Percentiles rank a stretch among this genome's conserved stretches.
phyloP scores from a whole-genome alignment of 257 asterid species.

The Solanum gandarillasii region DNA sequence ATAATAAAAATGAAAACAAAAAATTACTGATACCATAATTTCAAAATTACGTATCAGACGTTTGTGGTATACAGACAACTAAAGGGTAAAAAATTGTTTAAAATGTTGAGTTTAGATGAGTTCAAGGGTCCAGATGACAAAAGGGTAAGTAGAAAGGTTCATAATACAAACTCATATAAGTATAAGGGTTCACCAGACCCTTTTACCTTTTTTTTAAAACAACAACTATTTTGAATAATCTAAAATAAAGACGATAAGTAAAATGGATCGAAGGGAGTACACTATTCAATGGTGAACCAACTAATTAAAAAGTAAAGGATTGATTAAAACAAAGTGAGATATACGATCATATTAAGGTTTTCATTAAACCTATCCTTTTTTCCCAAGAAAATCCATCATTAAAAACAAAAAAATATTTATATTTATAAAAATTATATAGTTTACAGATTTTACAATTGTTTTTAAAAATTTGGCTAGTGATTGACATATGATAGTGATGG shows the following conservation, averaged over 20 bases:
- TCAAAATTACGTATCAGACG: no score
- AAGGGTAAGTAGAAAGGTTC: fast-evolving
- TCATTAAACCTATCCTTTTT: neutral
- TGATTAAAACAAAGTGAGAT: neutral
- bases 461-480: neutral
- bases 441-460: neutral
- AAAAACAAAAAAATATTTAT: neutral
- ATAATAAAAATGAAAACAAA: no score
- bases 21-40: no score
- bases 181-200: fast-evolving
- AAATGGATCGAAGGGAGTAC: neutral
- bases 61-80: no score
- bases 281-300: neutral
- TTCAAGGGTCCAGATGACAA: no score
- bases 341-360: neutral
- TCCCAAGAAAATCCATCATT: neutral
- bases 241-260: no score
- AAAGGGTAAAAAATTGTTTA: no score
- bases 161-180: no score
- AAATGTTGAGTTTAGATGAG: no score
- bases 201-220: no score
- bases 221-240: no score
- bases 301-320: neutral
- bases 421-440: no score
- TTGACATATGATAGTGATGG: neutral